Evolutionary conservation across 495 filamentous ascomycete genomes (phyloP), one percentile per base, ranked within the genome.

Genomic region (Astrocystis sublimbata): DNA sequence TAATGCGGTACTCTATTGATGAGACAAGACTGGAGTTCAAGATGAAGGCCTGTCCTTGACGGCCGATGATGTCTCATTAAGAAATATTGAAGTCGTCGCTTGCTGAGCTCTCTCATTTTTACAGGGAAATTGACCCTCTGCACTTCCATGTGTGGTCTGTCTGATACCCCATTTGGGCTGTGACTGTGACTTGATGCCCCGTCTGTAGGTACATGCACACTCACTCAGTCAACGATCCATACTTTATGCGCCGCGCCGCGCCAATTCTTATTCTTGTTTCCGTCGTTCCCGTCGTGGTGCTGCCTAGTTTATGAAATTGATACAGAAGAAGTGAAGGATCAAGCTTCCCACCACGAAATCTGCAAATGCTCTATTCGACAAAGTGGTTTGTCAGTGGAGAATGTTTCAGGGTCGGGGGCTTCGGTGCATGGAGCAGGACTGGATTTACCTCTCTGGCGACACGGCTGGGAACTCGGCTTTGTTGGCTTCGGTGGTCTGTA

Each of bases 301-400:
- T 35, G 47, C 67, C 78, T 78, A 98, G 83, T 98, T 98, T 79
- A 98, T 98, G 75, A 98, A 98, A 81, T 98, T 98, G 67, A 97
- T 89, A 78, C 94, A 98, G 83, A 98, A 98, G 81, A 98, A 96
- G 81, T 98, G 94, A 75, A 98, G 77, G 69, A 98, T 90, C 74
- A 98, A 70, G 72, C 92, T 96, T 70, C 92, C 93, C 60, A 97
- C 91, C 63, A 98, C 87, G 69, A 88, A 98, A 82, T 98, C 94
- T 67, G 94, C 94, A 75, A 98, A 98, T 15, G 94, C 96, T 73
- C 93, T 94, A 66, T 60, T 10, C 12, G 65, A 28, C 38, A 24
- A 23, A 33, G 42, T 8, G 38, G 31, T 40, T 13, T 50, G 63
- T 68, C 46, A 68, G 60, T 36, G 9, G 2, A 47, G 10, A 5